These are phyloP conservation scores for Ocimum tenuiflorum DNA, from an alignment of 257 asterid genomes.

Conservation along the genomic window DNA sequence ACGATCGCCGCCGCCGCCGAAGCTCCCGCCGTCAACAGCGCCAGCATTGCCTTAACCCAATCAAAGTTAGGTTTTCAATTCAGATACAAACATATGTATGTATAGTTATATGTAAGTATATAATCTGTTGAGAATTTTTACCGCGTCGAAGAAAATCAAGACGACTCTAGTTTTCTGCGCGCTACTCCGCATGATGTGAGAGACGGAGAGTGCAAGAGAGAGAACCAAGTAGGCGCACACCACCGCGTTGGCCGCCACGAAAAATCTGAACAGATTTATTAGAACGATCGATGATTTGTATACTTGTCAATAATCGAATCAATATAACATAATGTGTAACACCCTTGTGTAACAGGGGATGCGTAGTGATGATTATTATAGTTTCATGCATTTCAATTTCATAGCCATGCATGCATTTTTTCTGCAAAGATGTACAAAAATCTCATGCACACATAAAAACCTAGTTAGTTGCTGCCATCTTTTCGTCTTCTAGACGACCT, in stretches of 20 bases:
- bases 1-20: slow-evolving; percentile 84
- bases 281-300: background rate
- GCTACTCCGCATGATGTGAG: slow-evolving; percentile 42
- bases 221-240: slow-evolving; percentile 61
- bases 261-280: slow-evolving; percentile 39
- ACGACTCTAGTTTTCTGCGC: slow-evolving; percentile 29
- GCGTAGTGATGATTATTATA: too few relatives aligned
- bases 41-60: slow-evolving; percentile 53
- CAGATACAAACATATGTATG: too few relatives aligned
- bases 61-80: too few relatives aligned
- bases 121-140: background rate
- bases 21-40: slow-evolving; percentile 51
- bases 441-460: too few relatives aligned
- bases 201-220: slow-evolving; percentile 55
- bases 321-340: too few relatives aligned
- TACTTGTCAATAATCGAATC: too few relatives aligned
- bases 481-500: too few relatives aligned
- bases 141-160: slow-evolving; percentile 59
- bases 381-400: too few relatives aligned
- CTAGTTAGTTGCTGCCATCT: too few relatives aligned
- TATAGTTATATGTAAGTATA: background rate
- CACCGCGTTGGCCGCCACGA: slow-evolving; percentile 62
- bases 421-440: too few relatives aligned
- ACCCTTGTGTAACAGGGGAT: too few relatives aligned
- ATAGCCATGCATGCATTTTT: background rate